Conservation (phyloP, 257 asterid species). For the Fraxinus pennsylvanica region DNA sequence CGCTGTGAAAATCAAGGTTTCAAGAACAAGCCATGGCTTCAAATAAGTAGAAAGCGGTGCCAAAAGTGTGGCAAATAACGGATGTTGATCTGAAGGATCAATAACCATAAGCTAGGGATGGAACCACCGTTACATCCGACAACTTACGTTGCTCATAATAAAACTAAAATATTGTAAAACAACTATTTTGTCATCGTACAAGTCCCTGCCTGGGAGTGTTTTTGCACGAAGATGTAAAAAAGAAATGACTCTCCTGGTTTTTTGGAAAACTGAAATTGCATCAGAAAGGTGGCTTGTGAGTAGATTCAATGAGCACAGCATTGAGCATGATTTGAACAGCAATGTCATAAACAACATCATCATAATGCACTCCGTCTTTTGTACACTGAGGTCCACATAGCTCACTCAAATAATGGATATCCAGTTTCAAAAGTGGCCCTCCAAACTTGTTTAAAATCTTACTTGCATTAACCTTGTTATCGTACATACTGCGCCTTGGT, state of each 20-base stretch:
- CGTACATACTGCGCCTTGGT: constrained; percentile 44
- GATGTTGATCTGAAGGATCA: too few species aligned
- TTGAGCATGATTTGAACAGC: constrained; percentile 81
- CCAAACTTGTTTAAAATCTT: constrained; percentile 57
- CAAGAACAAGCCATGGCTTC: constrained; percentile 46
- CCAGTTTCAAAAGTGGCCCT: constrained; percentile 72
- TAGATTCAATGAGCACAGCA: constrained; percentile 78
- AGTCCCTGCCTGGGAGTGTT: too few species aligned
- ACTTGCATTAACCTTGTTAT: constrained; percentile 50
- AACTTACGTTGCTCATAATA: too few species aligned
- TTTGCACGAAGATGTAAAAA: too few species aligned
- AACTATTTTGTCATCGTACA: too few species aligned
- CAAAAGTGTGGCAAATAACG: too few species aligned
- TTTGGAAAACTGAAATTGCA: constrained; percentile 19
- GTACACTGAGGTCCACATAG: constrained; percentile 76
- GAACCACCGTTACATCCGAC: too few species aligned
- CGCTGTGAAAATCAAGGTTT: constrained; percentile 43
- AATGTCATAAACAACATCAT: constrained; percentile 71
- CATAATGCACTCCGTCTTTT: constrained; percentile 87
- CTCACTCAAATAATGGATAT: constrained; percentile 59
- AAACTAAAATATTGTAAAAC: too few species aligned
- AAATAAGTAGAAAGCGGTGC: not conserved
- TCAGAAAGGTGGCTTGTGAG: constrained; percentile 57
- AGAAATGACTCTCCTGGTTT: too few species aligned
- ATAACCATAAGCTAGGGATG: too few species aligned